These are phyloP conservation scores for Quercus engelmannii DNA, from an alignment of 306 rosid species.

Conservation along the genomic window DNA sequence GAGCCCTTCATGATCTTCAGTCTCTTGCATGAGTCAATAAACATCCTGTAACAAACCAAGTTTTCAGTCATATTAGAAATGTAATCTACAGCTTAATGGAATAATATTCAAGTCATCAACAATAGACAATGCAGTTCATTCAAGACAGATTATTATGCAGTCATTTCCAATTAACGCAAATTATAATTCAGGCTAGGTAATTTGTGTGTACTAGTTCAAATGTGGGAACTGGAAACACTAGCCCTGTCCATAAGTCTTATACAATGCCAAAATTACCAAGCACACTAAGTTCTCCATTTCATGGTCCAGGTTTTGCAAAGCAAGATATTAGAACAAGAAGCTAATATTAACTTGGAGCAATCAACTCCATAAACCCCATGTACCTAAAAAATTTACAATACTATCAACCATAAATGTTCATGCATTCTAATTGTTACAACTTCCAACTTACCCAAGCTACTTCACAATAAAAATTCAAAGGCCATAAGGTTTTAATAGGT, in stretches of 20 bases:
- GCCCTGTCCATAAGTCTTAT: neutral
- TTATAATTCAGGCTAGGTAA: neutral
- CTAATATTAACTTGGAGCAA: neutral
- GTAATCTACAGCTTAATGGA: neutral
- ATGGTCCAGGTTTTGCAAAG: too few relatives aligned
- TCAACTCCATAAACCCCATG: neutral
- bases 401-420: neutral
- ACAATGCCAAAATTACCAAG: neutral
- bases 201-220: neutral
- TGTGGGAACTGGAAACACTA: neutral
- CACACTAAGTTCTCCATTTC: too few relatives aligned
- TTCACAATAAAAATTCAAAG: too few relatives aligned
- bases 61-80: slow-evolving; percentile 6
- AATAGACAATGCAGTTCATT: neutral
- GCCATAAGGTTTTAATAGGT: neutral
- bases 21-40: slow-evolving; percentile 82
- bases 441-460: neutral
- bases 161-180: neutral
- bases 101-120: neutral
- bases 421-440: neutral
- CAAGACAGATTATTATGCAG: neutral
- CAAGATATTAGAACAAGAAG: neutral
- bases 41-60: slow-evolving; percentile 63
- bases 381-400: neutral
- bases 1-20: slow-evolving; percentile 97